Evolutionary conservation across 306 rosid genomes (phyloP), one percentile per base, ranked within the genome.

Genomic region (Dalbergia cultrata): DNA sequence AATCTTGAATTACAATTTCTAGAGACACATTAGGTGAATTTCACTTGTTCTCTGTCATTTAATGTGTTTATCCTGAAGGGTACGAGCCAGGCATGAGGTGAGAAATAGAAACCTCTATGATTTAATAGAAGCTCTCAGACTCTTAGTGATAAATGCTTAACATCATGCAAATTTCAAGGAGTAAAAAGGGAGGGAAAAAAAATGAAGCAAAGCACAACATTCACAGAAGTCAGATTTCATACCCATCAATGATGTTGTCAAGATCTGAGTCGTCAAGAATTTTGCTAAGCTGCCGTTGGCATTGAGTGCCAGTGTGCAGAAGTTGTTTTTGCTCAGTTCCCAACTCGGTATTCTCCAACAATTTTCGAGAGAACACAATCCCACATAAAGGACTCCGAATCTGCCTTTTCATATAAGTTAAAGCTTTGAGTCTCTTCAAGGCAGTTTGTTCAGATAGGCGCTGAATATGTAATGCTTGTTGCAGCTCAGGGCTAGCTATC

Each of bases 401-500:
- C 88, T 91, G 97, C 77, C 97, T 91, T 84, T 87, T 91, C 45
- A 90, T 69, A 52, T 90, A 91, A 21, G 86, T 81, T 69, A 93
- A 76, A 22, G 81, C 87, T 84, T 88, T 86, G 56, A 82, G 85
- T 85, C 95, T 90, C 88, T 91, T 91, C 72, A 80, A 35, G 52
- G 98, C 93, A 78, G 93, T 93, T 84, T 88, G 91, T 80, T 90
- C 97, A 45, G 89, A 84, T 45, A 93, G 74, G 58, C 89, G 90
- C 81, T 89, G 97, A 82, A 90, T 80, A 72, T 91, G 91, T 6
- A 93, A 85, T 73, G 93, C 97, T 64, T 85, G 90, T 81, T 91
- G 97, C 87, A 90, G 85, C 91, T 93, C 98, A 19, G 79, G 88
- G 84, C 95, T 93, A 81, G 97, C 91, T 34, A 90, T 90, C 80